A percentile compares a stretch with the other conserved stretches of the same genome.
Evolutionary conservation across 352 stramenopile genomes (phyloP).

Genomic region (Thraustotheca clavata): DNA sequence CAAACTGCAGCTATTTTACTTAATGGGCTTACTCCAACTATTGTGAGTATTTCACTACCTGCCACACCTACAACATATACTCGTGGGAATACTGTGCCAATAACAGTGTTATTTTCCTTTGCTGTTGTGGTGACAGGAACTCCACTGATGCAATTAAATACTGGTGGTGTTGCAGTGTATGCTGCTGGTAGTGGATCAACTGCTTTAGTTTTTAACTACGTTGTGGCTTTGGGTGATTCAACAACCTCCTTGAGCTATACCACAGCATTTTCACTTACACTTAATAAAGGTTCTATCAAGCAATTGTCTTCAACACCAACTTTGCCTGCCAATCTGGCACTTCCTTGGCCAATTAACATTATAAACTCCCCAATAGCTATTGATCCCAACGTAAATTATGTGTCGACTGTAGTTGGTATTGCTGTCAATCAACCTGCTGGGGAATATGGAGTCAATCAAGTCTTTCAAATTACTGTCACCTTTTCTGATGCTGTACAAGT

Average conservation of each 20-base stretch:
- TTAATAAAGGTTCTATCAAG: constrained; percentile 5
- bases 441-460: constrained; percentile 60
- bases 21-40: background rate
- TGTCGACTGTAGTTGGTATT: constrained; percentile 38
- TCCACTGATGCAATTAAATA: constrained; percentile 8
- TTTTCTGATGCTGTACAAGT: constrained; percentile 75
- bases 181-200: constrained; percentile 36
- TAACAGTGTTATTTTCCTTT: constrained; percentile 10
- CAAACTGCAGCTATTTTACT: constrained; percentile 39
- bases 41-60: background rate
- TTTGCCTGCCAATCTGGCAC: constrained; percentile 28
- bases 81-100: background rate
- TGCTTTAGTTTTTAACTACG: constrained; percentile 35
- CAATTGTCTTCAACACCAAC: constrained; percentile 24
- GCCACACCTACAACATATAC: constrained; percentile 20
- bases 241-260: background rate
- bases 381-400: constrained; percentile 32
- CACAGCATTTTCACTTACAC: background rate
- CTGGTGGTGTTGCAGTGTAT: constrained; percentile 30
- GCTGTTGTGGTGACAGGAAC: background rate
- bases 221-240: background rate
- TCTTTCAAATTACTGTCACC: constrained; percentile 53
- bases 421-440: constrained; percentile 38
- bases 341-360: constrained; percentile 20
- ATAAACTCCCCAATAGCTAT: constrained; percentile 32